These are phyloP conservation scores for Saccharomycopsis sp. DNA, from an alignment of 805 yeast species.

Conservation along the genomic window DNA sequence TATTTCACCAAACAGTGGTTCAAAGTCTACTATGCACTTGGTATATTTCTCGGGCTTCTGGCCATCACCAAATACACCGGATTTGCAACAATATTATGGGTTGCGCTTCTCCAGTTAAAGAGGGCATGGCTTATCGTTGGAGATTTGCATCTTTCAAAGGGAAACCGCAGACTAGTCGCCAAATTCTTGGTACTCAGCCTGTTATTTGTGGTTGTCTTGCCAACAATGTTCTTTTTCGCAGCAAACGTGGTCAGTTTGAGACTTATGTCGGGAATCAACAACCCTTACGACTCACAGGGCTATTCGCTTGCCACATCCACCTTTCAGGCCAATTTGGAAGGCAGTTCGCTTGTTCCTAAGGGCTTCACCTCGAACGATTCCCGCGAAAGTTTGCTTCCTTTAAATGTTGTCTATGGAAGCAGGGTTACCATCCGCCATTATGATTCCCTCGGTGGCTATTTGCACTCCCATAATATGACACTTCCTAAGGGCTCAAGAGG, in stretches of 20 bases:
- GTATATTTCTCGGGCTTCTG: slow-evolving; percentile 44
- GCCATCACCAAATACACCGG: slow-evolving; percentile 70
- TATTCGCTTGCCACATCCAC: slow-evolving; percentile 14
- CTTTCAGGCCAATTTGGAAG: slow-evolving; percentile 14
- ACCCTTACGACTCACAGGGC: slow-evolving; percentile 27
- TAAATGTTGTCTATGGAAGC: slow-evolving; percentile 34
- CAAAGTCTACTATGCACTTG: slow-evolving; percentile 43
- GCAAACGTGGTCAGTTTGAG: slow-evolving; percentile 12
- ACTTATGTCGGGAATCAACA: slow-evolving; percentile 9
- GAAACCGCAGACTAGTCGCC: slow-evolving; percentile 44
- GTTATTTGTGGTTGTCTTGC: slow-evolving; percentile 21
- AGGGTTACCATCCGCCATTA: slow-evolving; percentile 33
- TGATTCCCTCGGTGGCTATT: slow-evolving; percentile 63
- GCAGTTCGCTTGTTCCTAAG: slow-evolving; percentile 2
- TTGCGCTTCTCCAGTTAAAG: slow-evolving; percentile 38
- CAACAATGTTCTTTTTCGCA: slow-evolving; percentile 7
- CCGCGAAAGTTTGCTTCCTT: slow-evolving; percentile 57
- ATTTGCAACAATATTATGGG: slow-evolving; percentile 58
- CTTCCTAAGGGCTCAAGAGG: slow-evolving; percentile 63
- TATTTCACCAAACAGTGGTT: slow-evolving; percentile 49
- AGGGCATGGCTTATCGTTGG: slow-evolving; percentile 67
- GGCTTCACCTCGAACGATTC: slow-evolving; percentile 29
- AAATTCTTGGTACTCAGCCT: slow-evolving; percentile 54
- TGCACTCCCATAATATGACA: slow-evolving; percentile 65
- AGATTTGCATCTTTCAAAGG: slow-evolving; percentile 46